Conservation (phyloP, 2,329 filamentous ascomycete genomes). For the Aspergillus amoenus region DNA sequence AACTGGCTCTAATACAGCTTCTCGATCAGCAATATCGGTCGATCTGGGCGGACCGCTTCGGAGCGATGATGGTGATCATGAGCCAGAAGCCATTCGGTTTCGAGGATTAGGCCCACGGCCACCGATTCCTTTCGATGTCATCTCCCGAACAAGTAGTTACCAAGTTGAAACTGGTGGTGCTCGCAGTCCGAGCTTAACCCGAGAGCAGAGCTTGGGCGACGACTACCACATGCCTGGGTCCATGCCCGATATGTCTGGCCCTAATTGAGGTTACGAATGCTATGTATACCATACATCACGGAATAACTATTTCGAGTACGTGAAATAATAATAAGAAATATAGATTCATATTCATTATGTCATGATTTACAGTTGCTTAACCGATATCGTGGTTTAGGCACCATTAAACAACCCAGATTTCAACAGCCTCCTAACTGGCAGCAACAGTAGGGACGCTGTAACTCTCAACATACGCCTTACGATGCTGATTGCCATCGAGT, state of each 20-base stretch:
- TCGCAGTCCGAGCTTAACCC: slow-evolving; percentile 33
- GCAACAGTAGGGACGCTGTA: slow-evolving; percentile 25
- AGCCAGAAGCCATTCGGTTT: slow-evolving; percentile 36
- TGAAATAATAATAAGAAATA: background rate
- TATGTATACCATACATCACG: slow-evolving; percentile 8
- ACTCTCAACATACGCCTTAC: slow-evolving; percentile 70
- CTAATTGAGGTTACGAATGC: slow-evolving; percentile 19
- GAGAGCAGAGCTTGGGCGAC: slow-evolving; percentile 33
- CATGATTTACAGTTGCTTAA: background rate
- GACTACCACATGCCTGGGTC: slow-evolving; percentile 42
- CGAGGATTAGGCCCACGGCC: slow-evolving; percentile 29
- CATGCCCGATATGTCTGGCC: slow-evolving; percentile 30
- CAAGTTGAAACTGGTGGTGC: slow-evolving; percentile 33
- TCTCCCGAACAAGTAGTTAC: slow-evolving; percentile 35
- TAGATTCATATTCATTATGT: slow-evolving; percentile 11
- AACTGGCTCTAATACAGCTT: slow-evolving; percentile 32
- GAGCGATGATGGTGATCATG: slow-evolving; percentile 22
- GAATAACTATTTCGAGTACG: background rate
- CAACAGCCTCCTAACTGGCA: slow-evolving; percentile 19
- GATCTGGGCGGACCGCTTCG: slow-evolving; percentile 27
- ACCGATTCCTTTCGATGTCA: slow-evolving; percentile 31
- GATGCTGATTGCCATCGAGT: slow-evolving; percentile 74
- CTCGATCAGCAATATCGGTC: slow-evolving; percentile 29
- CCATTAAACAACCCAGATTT: background rate
- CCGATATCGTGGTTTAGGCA: background rate